Percentiles rank a stretch among this genome's conserved stretches.
Evolutionary conservation across 257 asterid species (phyloP).

Genomic region (Pogostemon cablin): DNA sequence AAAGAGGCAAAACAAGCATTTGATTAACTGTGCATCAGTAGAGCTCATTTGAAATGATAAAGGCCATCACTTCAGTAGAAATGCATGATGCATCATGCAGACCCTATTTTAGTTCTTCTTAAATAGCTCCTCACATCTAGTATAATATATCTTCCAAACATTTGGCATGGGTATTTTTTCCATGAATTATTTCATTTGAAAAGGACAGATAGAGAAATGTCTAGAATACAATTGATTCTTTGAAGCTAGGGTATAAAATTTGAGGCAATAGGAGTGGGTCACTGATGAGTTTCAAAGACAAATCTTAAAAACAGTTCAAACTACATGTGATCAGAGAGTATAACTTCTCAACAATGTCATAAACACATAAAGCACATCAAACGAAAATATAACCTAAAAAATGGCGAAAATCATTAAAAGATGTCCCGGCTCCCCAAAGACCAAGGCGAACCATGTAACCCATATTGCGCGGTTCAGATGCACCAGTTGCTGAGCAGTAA

Average conservation of each 20-base stretch:
- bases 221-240: constrained; percentile 14
- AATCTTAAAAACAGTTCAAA: constrained; percentile 26
- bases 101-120: constrained; percentile 9
- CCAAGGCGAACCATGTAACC: constrained; percentile 99
- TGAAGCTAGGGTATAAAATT: constrained; percentile 12
- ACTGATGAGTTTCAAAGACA: constrained; percentile 11
- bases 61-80: constrained; percentile 22
- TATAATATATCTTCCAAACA: constrained; percentile 22
- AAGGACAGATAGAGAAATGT: constrained; percentile 15
- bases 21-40: constrained; percentile 15
- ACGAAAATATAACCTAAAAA: constrained; percentile 70
- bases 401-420: constrained; percentile 74
- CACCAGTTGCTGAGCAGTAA: constrained; percentile 99
- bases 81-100: constrained; percentile 24
- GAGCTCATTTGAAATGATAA: constrained; percentile 19
- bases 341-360: constrained; percentile 13
- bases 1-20: not conserved
- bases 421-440: constrained; percentile 99
- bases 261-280: constrained; percentile 20
- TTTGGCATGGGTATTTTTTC: not conserved
- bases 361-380: constrained; percentile 28
- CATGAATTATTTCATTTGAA: not conserved
- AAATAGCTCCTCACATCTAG: constrained; percentile 26
- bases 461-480: constrained; percentile 99
- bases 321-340: constrained; percentile 15